Base-by-base conservation (phyloP, 169 alveolate species). In the Plasmodium gonderi region DNA sequence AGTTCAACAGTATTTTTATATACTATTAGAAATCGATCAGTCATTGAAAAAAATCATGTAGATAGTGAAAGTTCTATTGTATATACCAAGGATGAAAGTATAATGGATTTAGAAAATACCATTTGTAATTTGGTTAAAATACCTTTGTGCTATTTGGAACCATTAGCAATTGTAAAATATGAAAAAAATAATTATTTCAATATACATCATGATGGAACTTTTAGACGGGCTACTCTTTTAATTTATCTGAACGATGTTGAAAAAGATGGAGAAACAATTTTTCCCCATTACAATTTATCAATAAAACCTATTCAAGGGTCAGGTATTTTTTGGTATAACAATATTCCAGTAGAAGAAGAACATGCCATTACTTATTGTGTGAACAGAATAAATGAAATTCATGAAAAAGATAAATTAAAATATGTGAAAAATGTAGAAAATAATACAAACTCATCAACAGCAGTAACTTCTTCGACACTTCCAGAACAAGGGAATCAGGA, bases 131-230 rank as follows among this genome's bases (percentile, higher is more conserved):
- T 85, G 26, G 92, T 85, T 11, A 85, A 85, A 60, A 85, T 85
- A 51, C 92, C 92, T 29, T 85, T 95, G 17, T 75, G 83, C 26
- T 80, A 92, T 82, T 72, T 95, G 81, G 97, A 95, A 78, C 95
- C 93, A n/a, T 92, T 95, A 79, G 97, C 95, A 12, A 94, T 95
- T 94, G 97, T 95, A 64, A 93, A 94, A 82, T 95, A 95, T 81
- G 80, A 83, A 54, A 92, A 95, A 54, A 94, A 95, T 64, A 96
- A 95, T 92, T 95, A 95, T 74, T 95, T 95, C 90, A 95, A 95
- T 90, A 83, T 92, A 74, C 97, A 95, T 76, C 97, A 95, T 81
- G 97, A 95, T 74, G 97, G 97, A 2, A 64, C 96, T 20, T 95
- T 95, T 80, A 64, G 97, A 38, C 64, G 96, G 40, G 96, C 93